Percentiles rank a stretch among this genome's conserved stretches.
Conservation (phyloP, 352 stramenopile genomes). For the Salisapilia sapeloensis region DNA sequence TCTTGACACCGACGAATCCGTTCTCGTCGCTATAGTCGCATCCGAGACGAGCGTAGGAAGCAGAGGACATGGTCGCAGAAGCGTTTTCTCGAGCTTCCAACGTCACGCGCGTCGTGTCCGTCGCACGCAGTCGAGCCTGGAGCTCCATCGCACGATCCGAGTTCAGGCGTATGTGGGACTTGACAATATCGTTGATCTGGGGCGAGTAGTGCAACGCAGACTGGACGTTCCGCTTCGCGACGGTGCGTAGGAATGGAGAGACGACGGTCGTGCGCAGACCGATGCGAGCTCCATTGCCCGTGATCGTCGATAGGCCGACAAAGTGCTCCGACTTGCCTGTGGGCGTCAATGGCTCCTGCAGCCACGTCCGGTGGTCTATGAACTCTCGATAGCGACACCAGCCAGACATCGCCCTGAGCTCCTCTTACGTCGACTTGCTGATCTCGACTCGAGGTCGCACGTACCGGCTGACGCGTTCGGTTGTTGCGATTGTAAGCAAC, state of each 20-base stretch:
- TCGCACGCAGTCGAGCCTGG: conserved; percentile 46
- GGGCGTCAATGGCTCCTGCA: conserved; percentile 15
- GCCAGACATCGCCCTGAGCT: too few relatives aligned
- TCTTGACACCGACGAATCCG: conserved; percentile 42
- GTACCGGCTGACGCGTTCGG: background rate
- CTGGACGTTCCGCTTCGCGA: conserved; percentile 44
- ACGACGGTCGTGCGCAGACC: conserved; percentile 35
- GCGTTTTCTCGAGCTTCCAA: conserved; percentile 54
- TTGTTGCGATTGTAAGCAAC: background rate
- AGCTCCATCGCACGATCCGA: conserved; percentile 50
- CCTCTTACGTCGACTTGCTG: too few relatives aligned
- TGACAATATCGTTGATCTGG: conserved; percentile 49
- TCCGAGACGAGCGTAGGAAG: conserved; percentile 53
- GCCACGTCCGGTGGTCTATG: conserved; percentile 23
- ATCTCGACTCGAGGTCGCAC: background rate
- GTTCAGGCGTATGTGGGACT: conserved; percentile 36
- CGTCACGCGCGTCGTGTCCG: conserved; percentile 33
- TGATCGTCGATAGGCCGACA: conserved; percentile 28
- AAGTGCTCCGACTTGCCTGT: conserved; percentile 27
- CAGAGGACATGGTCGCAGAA: conserved; percentile 41
- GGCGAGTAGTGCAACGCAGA: conserved; percentile 44
- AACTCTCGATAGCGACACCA: conserved; percentile 58
- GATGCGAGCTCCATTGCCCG: conserved; percentile 27
- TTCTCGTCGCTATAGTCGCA: conserved; percentile 30
- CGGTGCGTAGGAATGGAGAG: conserved; percentile 50